phyloP scores from a whole-genome alignment of 2,329 filamentous ascomycete genomes.

The Penicillium olsonii region DNA sequence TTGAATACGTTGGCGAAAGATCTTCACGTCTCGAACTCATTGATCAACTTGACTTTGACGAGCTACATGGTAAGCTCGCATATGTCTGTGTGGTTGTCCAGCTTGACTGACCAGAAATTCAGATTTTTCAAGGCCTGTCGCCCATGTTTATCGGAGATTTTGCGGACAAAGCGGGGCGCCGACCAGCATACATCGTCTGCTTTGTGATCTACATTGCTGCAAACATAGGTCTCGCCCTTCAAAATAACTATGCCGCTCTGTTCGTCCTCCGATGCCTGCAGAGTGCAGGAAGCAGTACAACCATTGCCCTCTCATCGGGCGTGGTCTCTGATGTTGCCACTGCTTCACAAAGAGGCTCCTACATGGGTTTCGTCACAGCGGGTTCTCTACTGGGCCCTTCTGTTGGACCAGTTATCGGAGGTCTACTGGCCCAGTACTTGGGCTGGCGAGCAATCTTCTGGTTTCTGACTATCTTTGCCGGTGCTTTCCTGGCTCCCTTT shows the following conservation, averaged over 20 bases:
- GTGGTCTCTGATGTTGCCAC: conserved; percentile 45
- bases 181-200: conserved; percentile 55
- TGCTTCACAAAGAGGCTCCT: conserved; percentile 40
- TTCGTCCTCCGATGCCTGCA: conserved; percentile 44
- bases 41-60: conserved; percentile 31
- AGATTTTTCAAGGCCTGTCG: conserved; percentile 57
- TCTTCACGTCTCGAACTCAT: conserved; percentile 26
- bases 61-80: conserved; percentile 25
- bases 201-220: conserved; percentile 52
- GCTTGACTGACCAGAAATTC: neutral
- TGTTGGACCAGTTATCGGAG: conserved; percentile 40
- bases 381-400: conserved; percentile 37
- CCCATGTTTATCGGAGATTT: conserved; percentile 56
- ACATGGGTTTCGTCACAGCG: conserved; percentile 42
- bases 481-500: conserved; percentile 38
- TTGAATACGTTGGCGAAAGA: conserved; percentile 37
- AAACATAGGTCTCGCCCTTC: conserved; percentile 43
- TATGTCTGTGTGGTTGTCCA: neutral
- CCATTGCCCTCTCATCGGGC: conserved; percentile 43
- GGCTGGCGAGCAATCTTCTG: conserved; percentile 48
- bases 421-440: conserved; percentile 37
- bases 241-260: conserved; percentile 40
- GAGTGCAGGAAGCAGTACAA: conserved; percentile 43
- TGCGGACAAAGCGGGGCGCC: conserved; percentile 52
- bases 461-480: conserved; percentile 52